These are phyloP conservation scores for Emericellopsis terricola DNA, from an alignment of 495 filamentous ascomycete species.

Conservation along the genomic window DNA sequence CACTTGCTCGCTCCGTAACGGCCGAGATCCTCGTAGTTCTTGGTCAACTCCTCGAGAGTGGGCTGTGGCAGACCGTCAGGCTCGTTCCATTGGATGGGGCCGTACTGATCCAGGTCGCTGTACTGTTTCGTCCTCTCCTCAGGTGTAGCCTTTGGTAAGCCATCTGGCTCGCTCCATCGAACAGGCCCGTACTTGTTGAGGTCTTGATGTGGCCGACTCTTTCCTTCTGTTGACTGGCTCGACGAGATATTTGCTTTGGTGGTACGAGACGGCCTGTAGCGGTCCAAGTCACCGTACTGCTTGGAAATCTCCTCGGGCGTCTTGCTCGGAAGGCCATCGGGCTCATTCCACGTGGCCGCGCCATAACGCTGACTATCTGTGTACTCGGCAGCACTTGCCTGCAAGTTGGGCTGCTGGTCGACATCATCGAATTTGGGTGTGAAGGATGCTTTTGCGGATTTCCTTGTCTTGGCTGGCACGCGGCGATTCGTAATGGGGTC, in stretches of 20 bases:
- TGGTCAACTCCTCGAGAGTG: background rate
- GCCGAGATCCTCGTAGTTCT: conserved; percentile 6
- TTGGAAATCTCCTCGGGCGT: conserved; percentile 4
- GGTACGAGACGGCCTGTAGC: conserved; percentile 13
- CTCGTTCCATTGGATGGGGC: conserved; percentile 6
- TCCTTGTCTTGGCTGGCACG: conserved; percentile 14
- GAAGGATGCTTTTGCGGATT: no score
- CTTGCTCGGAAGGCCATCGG: conserved; percentile 6
- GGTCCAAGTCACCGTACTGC: conserved; percentile 7
- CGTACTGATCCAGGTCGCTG: conserved; percentile 11
- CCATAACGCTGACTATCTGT: no score
- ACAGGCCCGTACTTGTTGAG: conserved; percentile 10
- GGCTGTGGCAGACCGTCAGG: conserved; percentile 2
- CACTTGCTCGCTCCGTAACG: conserved; percentile 6
- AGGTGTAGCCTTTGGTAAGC: conserved; percentile 2
- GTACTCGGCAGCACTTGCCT: no score
- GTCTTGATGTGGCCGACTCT: conserved; percentile 9
- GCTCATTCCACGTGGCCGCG: conserved; percentile 9
- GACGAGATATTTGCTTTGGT: conserved; percentile 10
- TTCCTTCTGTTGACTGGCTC: conserved; percentile 1
- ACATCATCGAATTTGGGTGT: conserved; percentile 1
- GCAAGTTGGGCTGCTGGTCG: conserved; percentile 2
- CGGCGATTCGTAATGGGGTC: conserved; percentile 48
- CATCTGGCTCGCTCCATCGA: conserved; percentile 10
- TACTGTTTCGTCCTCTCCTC: conserved; percentile 5